phyloP scores from a whole-genome alignment of 768 basidiomycete genomes.

The Calocybe cyanea region DNA sequence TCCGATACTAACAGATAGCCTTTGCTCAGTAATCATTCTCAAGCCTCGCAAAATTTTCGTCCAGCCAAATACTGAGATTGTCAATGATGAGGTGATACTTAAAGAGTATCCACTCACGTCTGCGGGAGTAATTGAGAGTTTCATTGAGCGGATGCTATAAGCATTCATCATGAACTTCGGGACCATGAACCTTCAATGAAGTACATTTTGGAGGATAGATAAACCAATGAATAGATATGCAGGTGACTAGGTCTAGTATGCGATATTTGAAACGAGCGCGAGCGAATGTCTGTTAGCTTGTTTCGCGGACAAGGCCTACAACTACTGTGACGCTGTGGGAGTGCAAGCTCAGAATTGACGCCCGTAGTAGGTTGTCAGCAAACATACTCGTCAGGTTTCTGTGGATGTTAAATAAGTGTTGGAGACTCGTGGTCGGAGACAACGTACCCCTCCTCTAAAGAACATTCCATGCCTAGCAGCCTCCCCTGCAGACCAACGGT shows the following conservation, averaged over 20 bases:
- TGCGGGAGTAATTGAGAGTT: constrained; percentile 76
- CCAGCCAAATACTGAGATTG: constrained; percentile 75
- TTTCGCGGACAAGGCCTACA: constrained; percentile 66
- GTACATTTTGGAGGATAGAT: constrained; percentile 10
- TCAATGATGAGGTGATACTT: constrained; percentile 63
- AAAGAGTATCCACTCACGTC: constrained; percentile 76
- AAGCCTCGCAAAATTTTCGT: constrained; percentile 85
- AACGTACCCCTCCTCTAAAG: constrained; percentile 71
- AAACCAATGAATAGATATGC: background rate
- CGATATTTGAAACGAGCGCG: too few species aligned
- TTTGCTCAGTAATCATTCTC: background rate
- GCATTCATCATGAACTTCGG: constrained; percentile 8
- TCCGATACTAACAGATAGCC: background rate
- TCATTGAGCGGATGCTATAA: constrained; percentile 66
- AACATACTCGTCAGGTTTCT: constrained; percentile 83
- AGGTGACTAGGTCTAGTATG: too few species aligned
- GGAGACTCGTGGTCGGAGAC: constrained; percentile 4
- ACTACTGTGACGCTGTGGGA: constrained; percentile 62
- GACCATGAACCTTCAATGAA: constrained; percentile 10
- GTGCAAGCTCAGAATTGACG: constrained; percentile 9
- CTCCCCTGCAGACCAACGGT: constrained; percentile 39
- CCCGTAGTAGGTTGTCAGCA: background rate
- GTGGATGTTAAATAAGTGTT: constrained; percentile 10
- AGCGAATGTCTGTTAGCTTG: constrained; percentile 28
- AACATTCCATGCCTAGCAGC: constrained; percentile 62